Conservation (phyloP, 2,329 filamentous ascomycete genomes). For the Aspergillus sp. region DNA sequence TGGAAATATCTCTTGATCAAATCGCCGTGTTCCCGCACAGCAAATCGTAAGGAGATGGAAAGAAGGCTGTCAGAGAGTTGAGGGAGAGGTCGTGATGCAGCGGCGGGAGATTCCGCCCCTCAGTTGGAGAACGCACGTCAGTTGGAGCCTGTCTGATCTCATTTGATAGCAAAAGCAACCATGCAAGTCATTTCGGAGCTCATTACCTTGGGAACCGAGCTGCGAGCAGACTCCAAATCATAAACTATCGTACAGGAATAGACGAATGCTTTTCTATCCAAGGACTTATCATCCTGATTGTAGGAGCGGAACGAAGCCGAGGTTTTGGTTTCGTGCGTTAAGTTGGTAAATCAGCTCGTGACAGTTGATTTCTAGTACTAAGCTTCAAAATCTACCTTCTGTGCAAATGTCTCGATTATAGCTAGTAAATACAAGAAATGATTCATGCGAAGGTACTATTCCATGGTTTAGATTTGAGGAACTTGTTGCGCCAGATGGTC, state of each 20-base stretch:
- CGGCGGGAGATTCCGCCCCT: conserved; percentile 7
- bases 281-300: too few species aligned
- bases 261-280: neutral
- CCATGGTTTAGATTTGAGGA: neutral
- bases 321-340: neutral
- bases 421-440: neutral
- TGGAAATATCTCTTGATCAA: neutral
- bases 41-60: neutral
- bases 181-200: neutral
- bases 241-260: neutral
- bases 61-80: neutral
- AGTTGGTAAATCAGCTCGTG: neutral
- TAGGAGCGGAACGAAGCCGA: neutral
- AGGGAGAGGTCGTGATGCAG: conserved; percentile 1
- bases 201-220: neutral
- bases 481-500: neutral
- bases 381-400: neutral
- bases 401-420: neutral
- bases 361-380: neutral
- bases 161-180: neutral
- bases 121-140: neutral
- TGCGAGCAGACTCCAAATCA: neutral
- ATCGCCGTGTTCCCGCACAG: neutral
- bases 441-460: neutral
- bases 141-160: conserved; percentile 3